Evolutionary conservation across 345 rosid genomes (phyloP).

Genomic region (Bruguiera gymnorhiza): DNA sequence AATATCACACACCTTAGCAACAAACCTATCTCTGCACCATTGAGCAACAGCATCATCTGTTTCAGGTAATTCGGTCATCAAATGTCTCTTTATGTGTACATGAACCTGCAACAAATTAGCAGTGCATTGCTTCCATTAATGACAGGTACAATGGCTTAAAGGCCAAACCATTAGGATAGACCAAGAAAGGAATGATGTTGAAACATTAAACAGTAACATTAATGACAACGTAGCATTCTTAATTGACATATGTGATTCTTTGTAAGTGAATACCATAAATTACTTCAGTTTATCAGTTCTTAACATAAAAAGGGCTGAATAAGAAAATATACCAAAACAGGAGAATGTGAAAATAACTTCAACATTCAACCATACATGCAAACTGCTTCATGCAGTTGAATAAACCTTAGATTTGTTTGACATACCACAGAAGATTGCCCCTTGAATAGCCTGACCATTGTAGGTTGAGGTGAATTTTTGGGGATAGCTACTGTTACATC

Average conservation of each 20-base stretch:
- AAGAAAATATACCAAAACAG: neutral
- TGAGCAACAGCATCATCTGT: constrained; percentile 31
- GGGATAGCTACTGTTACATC: constrained; percentile 89
- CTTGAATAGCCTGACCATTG: constrained; percentile 79
- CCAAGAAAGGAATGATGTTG: neutral
- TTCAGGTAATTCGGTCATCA: constrained; percentile 34
- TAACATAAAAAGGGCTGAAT: neutral
- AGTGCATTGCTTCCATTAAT: too few relatives aligned
- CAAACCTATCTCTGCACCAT: constrained; percentile 37
- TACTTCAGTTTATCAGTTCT: too few relatives aligned
- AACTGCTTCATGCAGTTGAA: constrained; percentile 6
- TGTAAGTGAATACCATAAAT: neutral
- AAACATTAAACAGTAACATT: neutral
- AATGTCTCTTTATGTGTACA: constrained; percentile 24
- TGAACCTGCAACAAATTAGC: constrained; percentile 21
- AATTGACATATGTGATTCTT: neutral
- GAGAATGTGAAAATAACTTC: neutral
- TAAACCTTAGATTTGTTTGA: constrained; percentile 13
- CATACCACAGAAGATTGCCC: constrained; percentile 88
- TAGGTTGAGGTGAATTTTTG: constrained; percentile 72
- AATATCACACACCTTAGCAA: constrained; percentile 24
- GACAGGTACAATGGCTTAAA: neutral
- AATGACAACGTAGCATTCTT: neutral
- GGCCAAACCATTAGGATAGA: neutral
- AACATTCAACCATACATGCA: constrained; percentile 4